A percentile compares a stretch with the other conserved stretches of the same genome.
Evolutionary conservation across 441 rosid species (phyloP).

Genomic region (Flueggea neowawraea): DNA sequence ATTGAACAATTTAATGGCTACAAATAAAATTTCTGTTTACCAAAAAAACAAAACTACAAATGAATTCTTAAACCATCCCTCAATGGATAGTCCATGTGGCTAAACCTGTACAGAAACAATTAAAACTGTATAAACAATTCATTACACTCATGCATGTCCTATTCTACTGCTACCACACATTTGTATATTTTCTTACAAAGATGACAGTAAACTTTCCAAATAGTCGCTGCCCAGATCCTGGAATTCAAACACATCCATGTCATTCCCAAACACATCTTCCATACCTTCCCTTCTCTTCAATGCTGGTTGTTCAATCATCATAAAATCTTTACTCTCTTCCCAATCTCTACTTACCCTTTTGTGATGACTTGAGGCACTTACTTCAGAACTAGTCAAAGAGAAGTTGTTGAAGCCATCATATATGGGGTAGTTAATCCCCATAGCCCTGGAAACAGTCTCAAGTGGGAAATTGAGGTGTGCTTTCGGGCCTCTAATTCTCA

Average conservation of each 20-base stretch:
- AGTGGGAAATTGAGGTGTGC: constrained; percentile 74
- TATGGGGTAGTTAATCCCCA: constrained; percentile 19
- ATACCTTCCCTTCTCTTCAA: constrained; percentile 26
- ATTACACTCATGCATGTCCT: no score
- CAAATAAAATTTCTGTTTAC: no score
- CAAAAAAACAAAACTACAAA: no score
- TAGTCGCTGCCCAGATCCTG: constrained; percentile 75
- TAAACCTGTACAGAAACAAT: no score
- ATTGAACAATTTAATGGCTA: no score
- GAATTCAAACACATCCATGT: constrained; percentile 42
- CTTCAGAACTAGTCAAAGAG: constrained; percentile 4
- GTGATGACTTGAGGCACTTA: constrained; percentile 8
- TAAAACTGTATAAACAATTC: no score
- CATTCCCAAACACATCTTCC: constrained; percentile 32
- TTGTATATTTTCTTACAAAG: constrained; percentile 33
- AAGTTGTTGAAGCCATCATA: not conserved
- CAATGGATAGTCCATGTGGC: no score
- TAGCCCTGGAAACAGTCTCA: constrained; percentile 44
- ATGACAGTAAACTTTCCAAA: constrained; percentile 55
- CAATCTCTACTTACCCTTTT: constrained; percentile 42
- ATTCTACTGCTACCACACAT: no score
- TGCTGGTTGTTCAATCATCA: constrained; percentile 26
- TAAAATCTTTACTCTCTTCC: constrained; percentile 8
- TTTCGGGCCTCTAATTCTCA: constrained; percentile 69
- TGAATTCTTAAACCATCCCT: no score